Evolutionary conservation across 352 stramenopile genomes (phyloP).

Genomic region (Pythium oligandrum): DNA sequence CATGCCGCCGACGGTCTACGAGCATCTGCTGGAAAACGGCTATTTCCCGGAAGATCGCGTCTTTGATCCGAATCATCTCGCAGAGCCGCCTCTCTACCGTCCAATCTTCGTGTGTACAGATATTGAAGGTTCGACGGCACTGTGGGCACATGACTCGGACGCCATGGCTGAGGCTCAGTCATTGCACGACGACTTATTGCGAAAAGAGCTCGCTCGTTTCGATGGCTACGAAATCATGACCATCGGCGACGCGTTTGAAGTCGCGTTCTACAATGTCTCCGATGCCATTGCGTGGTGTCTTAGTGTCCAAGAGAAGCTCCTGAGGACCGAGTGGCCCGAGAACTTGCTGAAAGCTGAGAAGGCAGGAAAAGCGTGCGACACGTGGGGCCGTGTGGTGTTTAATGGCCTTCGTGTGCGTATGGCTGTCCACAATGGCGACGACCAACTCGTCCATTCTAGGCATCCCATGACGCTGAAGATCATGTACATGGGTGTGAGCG

Average conservation of each 20-base stretch:
- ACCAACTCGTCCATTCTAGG: slow-evolving; percentile 52
- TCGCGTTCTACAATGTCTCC: slow-evolving; percentile 65
- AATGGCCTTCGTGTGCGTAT: slow-evolving; percentile 72
- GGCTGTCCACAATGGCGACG: slow-evolving; percentile 69
- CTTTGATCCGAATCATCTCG: slow-evolving; percentile 15
- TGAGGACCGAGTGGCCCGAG: slow-evolving; percentile 51
- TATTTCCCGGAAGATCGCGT: slow-evolving; percentile 36
- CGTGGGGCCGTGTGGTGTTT: slow-evolving; percentile 58
- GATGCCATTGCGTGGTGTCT: slow-evolving; percentile 66
- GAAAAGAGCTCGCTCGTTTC: slow-evolving; percentile 41
- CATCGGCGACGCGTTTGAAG: slow-evolving; percentile 68
- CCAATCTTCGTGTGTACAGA: slow-evolving; percentile 82
- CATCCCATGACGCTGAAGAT: slow-evolving; percentile 76
- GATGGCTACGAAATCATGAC: slow-evolving; percentile 83
- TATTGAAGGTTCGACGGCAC: slow-evolving; percentile 70
- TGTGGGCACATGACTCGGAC: slow-evolving; percentile 46
- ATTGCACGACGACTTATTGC: slow-evolving; percentile 69
- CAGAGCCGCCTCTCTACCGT: slow-evolving; percentile 38
- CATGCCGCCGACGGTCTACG: slow-evolving; percentile 56
- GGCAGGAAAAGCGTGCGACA: slow-evolving; percentile 38
- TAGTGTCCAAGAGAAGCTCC: slow-evolving; percentile 57
- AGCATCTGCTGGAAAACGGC: slow-evolving; percentile 55
- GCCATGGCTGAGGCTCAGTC: slow-evolving; percentile 64
- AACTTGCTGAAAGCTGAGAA: slow-evolving; percentile 39
- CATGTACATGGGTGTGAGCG: slow-evolving; percentile 64